phyloP scores from a whole-genome alignment of 2,329 filamentous ascomycete species.

The Pseudogymnoascus sp. region DNA sequence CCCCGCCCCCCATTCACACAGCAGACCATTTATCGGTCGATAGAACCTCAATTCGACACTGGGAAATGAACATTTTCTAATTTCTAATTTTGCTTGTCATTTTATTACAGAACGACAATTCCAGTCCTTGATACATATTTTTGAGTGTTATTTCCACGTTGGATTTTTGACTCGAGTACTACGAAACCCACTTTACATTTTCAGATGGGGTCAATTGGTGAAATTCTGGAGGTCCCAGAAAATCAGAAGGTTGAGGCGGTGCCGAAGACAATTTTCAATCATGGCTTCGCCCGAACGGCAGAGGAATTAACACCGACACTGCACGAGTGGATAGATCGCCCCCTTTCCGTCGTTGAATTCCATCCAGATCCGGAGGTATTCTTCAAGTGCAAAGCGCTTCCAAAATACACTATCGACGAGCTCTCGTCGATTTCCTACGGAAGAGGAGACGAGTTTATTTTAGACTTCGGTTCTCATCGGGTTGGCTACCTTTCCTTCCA shows the following conservation, averaged over 20 bases:
- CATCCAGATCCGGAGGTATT: slow-evolving; percentile 17
- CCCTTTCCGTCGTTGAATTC: slow-evolving; percentile 21
- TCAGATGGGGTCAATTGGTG: neutral
- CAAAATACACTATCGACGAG: slow-evolving; percentile 15
- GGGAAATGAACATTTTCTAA: neutral
- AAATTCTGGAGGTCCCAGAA: slow-evolving; percentile 13
- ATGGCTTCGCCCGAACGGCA: slow-evolving; percentile 13
- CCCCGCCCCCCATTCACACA: neutral
- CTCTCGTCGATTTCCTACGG: slow-evolving; percentile 19
- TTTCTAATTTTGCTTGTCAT: neutral
- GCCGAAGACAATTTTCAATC: slow-evolving; percentile 13
- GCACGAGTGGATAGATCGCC: slow-evolving; percentile 15
- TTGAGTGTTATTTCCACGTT: neutral
- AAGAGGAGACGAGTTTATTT: slow-evolving; percentile 26
- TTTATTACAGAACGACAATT: neutral
- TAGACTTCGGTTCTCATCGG: slow-evolving; percentile 30
- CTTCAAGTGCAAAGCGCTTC: slow-evolving; percentile 17
- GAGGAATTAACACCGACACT: slow-evolving; percentile 14
- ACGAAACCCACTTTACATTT: neutral
- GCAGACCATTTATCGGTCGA: neutral
- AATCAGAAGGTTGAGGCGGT: slow-evolving; percentile 18
- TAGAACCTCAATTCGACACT: neutral
- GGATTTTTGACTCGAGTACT: neutral
- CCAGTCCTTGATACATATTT: neutral
- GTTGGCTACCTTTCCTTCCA: slow-evolving; percentile 29